phyloP scores from a whole-genome alignment of 1,139 yeast genomes.

The Tardiomyces digboiensis region DNA sequence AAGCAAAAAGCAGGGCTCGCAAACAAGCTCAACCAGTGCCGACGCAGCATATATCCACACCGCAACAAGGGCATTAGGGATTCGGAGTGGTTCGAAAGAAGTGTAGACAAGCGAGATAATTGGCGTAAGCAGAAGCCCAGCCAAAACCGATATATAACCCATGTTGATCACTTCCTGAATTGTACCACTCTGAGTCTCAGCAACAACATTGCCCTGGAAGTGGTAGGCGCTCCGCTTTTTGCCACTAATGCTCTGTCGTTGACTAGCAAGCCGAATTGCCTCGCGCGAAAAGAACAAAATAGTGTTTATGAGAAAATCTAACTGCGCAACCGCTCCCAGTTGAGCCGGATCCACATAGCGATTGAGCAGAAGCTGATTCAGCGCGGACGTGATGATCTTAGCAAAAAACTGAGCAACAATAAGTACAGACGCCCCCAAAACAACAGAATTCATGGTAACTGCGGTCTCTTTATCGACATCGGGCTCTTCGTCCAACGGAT shows the following conservation, averaged over 20 bases:
- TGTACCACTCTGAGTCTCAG: conserved; percentile 31
- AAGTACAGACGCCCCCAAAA: conserved; percentile 51
- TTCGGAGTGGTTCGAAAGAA: not conserved
- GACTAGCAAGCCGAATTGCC: conserved; percentile 68
- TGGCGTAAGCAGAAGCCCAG: conserved; percentile 52
- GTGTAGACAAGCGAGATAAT: conserved; percentile 24
- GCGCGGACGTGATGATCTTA: conserved; percentile 62
- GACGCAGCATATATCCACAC: conserved; percentile 40
- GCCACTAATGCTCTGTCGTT: conserved; percentile 40
- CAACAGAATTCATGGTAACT: conserved; percentile 2
- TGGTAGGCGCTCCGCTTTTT: conserved; percentile 28
- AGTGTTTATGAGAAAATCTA: conserved; percentile 66
- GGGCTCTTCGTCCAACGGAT: conserved; percentile 4
- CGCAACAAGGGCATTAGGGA: conserved; percentile 3
- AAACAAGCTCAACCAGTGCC: conserved; percentile 50
- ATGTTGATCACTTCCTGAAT: conserved; percentile 54
- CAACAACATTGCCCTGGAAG: conserved; percentile 31
- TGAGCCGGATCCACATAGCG: conserved; percentile 66
- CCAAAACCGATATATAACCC: conserved; percentile 52
- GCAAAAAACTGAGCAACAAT: conserved; percentile 66
- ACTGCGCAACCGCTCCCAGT: conserved; percentile 71
- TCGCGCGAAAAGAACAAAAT: conserved; percentile 74
- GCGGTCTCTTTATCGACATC: not conserved
- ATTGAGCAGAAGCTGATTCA: conserved; percentile 62
- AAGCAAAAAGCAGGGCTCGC: conserved; percentile 71